Evolutionary conservation across 345 rosid species (phyloP).

Genomic region (Nasturtium officinale): DNA sequence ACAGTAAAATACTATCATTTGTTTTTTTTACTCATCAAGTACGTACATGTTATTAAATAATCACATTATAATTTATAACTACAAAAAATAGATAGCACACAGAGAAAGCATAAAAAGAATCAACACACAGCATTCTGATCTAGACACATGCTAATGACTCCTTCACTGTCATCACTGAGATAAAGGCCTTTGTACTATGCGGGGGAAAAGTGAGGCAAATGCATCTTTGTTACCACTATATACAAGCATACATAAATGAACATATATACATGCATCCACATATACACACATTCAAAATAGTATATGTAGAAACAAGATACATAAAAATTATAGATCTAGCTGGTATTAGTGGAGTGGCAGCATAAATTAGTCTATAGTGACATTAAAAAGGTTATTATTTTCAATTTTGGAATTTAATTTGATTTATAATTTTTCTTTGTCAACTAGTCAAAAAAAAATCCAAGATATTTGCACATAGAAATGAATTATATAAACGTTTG

Average conservation of each 20-base stretch:
- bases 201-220: constrained; percentile 38
- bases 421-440: neutral
- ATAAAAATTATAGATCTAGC: neutral
- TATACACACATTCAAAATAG: neutral
- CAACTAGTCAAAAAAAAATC: neutral
- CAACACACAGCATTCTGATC: constrained; percentile 38
- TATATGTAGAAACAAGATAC: neutral
- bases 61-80: neutral
- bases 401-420: neutral
- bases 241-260: neutral
- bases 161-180: constrained; percentile 39
- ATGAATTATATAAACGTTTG: neutral
- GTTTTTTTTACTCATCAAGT: constrained; percentile 25
- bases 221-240: constrained; percentile 27
- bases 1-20: neutral
- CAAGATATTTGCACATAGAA: neutral
- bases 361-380: neutral
- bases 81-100: neutral
- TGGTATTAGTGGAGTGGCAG: neutral
- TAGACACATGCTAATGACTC: constrained; percentile 45
- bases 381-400: neutral
- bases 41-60: constrained; percentile 20
- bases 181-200: constrained; percentile 35
- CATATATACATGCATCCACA: constrained; percentile 7
- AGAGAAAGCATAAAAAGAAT: constrained; percentile 38